Percentiles rank a stretch among this genome's conserved stretches.
Evolutionary conservation across 2,329 filamentous ascomycete genomes (phyloP).

Genomic region (Colletotrichum sp.): DNA sequence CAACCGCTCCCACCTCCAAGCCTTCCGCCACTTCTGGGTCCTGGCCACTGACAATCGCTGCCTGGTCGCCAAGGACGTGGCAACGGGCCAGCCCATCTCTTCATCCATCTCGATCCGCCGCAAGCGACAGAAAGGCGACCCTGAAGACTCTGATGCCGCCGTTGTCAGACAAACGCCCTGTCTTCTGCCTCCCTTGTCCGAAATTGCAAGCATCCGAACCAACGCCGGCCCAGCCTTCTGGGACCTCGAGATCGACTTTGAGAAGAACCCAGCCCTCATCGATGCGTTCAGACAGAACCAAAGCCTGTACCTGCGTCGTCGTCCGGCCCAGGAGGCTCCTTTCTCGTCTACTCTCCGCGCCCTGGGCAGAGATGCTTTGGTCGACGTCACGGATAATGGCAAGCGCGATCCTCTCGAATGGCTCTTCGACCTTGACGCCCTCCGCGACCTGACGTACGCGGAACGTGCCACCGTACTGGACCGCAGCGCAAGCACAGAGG

Average conservation of each 20-base stretch:
- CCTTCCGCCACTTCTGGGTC: slow-evolving; percentile 97
- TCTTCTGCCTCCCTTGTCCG: slow-evolving; percentile 67
- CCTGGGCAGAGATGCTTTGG: slow-evolving; percentile 54
- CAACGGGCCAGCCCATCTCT: slow-evolving; percentile 80
- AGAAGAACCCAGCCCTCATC: slow-evolving; percentile 63
- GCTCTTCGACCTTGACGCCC: slow-evolving; percentile 71
- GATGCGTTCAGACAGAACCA: slow-evolving; percentile 72
- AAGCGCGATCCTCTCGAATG: slow-evolving; percentile 67
- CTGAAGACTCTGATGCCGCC: slow-evolving; percentile 14
- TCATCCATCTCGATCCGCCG: slow-evolving; percentile 73
- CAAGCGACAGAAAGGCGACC: slow-evolving; percentile 39
- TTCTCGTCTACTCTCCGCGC: slow-evolving; percentile 80
- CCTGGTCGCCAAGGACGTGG: slow-evolving; percentile 84
- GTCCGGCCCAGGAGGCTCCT: slow-evolving; percentile 69
- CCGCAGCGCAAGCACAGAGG: slow-evolving; percentile 52
- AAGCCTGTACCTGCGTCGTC: slow-evolving; percentile 74
- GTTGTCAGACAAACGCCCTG: slow-evolving; percentile 60
- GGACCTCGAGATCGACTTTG: slow-evolving; percentile 81
- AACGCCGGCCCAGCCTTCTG: slow-evolving; percentile 74
- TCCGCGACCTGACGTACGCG: slow-evolving; percentile 60
- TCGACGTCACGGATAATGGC: slow-evolving; percentile 29
- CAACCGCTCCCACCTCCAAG: slow-evolving; percentile 93
- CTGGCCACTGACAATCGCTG: slow-evolving; percentile 90
- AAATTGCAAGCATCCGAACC: slow-evolving; percentile 64
- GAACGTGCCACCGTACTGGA: slow-evolving; percentile 70